These are phyloP conservation scores for Aspergillus latus DNA, from an alignment of 2,329 filamentous ascomycete genomes.

Conservation along the genomic window DNA sequence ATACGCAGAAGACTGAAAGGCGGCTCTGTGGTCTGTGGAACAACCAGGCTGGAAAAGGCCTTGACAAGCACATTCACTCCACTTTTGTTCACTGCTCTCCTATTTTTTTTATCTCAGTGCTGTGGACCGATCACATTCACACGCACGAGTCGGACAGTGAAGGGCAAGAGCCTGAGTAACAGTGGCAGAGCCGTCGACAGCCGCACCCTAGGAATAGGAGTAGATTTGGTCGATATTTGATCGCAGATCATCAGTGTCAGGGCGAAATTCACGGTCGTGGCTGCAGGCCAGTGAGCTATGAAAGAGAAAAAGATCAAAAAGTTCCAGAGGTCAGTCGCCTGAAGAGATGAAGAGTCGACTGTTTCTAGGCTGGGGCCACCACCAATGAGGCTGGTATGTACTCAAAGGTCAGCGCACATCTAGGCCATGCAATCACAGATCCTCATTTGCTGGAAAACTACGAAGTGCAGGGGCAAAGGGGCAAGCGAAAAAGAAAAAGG, in stretches of 20 bases:
- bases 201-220: neutral
- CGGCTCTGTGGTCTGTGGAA: neutral
- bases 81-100: neutral
- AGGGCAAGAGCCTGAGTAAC: neutral
- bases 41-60: neutral
- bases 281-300: neutral
- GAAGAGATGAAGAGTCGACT: neutral
- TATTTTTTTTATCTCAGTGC: neutral
- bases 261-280: neutral
- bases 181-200: neutral
- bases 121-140: constrained; percentile 4
- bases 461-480: constrained; percentile 9
- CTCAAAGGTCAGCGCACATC: neutral
- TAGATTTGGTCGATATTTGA: neutral
- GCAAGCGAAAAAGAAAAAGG: constrained; percentile 1
- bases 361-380: constrained; percentile 1
- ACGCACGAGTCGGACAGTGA: neutral
- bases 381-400: constrained; percentile 3
- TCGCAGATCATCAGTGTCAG: neutral
- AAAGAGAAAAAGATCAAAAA: neutral
- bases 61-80: neutral
- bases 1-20: neutral
- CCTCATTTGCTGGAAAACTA: constrained; percentile 8
- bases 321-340: neutral
- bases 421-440: constrained; percentile 3